A percentile compares a stretch with the other conserved stretches of the same genome.
Evolutionary conservation across 768 basidiomycete genomes (phyloP).

Genomic region (Tubosaeta brunneosetosa): DNA sequence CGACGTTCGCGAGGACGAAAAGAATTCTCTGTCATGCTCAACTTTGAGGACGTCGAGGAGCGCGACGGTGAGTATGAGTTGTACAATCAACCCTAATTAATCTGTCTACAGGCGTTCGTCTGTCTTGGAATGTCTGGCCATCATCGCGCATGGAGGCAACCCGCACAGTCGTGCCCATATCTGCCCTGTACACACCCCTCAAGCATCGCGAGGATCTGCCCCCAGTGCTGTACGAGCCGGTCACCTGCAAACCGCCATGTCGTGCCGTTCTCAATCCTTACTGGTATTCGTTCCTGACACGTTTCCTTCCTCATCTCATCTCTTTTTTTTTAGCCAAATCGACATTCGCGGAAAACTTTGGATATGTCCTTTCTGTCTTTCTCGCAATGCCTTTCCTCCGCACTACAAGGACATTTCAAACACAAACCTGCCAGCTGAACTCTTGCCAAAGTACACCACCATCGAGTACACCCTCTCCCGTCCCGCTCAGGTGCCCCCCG

Average conservation of each 20-base stretch:
- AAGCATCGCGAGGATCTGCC: constrained; percentile 93
- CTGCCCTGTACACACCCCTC: constrained; percentile 94
- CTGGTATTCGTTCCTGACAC: constrained; percentile 51
- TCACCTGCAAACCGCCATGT: constrained; percentile 97
- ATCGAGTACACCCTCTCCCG: constrained; percentile 98
- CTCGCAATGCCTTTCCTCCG: constrained; percentile 93
- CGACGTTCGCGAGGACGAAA: constrained; percentile 24
- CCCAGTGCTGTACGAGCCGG: constrained; percentile 95
- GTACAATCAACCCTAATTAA: neutral
- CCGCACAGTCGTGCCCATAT: constrained; percentile 94
- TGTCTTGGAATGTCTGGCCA: constrained; percentile 99
- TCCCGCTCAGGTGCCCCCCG: constrained; percentile 86
- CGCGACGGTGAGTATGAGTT: constrained; percentile 66
- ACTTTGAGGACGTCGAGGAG: constrained; percentile 97
- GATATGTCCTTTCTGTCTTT: constrained; percentile 99
- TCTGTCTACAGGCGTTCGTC: constrained; percentile 64
- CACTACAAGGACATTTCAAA: constrained; percentile 99
- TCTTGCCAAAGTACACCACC: constrained; percentile 97
- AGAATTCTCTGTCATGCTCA: constrained; percentile 48
- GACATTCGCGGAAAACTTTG: constrained; percentile 98
- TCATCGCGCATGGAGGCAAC: constrained; percentile 98
- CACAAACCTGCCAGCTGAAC: constrained; percentile 93
- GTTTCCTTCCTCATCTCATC: neutral
- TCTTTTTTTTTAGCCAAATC: constrained; percentile 67
- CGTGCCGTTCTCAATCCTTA: constrained; percentile 97